phyloP scores from a whole-genome alignment of 1,284 basidiomycete species.

The Volvariella surrecta region DNA sequence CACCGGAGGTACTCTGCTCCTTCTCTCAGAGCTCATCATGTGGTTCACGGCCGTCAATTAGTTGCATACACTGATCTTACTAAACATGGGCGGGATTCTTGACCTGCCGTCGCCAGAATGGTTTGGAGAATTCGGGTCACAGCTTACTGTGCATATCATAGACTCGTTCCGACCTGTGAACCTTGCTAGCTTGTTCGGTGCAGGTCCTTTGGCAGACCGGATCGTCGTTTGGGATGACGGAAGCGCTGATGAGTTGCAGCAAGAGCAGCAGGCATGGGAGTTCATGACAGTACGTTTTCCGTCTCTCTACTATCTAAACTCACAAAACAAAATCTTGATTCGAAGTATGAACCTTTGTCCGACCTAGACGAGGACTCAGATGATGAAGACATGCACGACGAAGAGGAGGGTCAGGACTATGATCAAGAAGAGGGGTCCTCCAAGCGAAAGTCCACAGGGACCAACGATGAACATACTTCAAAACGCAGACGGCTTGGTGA shows the following conservation, averaged over 20 bases:
- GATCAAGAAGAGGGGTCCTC: not conserved
- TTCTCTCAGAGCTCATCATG: not conserved
- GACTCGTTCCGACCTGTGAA: constrained; percentile 92
- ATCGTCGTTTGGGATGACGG: constrained; percentile 91
- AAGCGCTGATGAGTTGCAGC: constrained; percentile 53
- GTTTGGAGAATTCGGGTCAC: constrained; percentile 62
- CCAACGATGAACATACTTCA: constrained; percentile 27
- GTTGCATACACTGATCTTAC: constrained; percentile 86
- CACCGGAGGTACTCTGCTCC: constrained; percentile 52
- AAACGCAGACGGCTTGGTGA: constrained; percentile 41
- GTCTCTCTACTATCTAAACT: constrained; percentile 1
- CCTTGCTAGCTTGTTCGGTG: constrained; percentile 81
- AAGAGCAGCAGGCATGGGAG: constrained; percentile 72
- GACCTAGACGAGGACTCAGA: constrained; percentile 50
- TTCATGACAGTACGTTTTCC: constrained; percentile 56
- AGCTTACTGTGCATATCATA: constrained; percentile 81
- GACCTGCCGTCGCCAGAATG: constrained; percentile 70
- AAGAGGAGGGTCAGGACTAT: constrained; percentile 31
- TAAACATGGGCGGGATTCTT: constrained; percentile 90
- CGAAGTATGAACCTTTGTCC: constrained; percentile 65
- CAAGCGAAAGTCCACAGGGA: constrained; percentile 16
- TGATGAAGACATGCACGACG: constrained; percentile 40
- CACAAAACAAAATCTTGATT: constrained; percentile 3
- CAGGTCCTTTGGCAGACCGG: constrained; percentile 58
- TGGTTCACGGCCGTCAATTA: constrained; percentile 24